These are phyloP conservation scores for Ustilago curta DNA, from an alignment of 1,284 basidiomycete genomes.

Conservation along the genomic window DNA sequence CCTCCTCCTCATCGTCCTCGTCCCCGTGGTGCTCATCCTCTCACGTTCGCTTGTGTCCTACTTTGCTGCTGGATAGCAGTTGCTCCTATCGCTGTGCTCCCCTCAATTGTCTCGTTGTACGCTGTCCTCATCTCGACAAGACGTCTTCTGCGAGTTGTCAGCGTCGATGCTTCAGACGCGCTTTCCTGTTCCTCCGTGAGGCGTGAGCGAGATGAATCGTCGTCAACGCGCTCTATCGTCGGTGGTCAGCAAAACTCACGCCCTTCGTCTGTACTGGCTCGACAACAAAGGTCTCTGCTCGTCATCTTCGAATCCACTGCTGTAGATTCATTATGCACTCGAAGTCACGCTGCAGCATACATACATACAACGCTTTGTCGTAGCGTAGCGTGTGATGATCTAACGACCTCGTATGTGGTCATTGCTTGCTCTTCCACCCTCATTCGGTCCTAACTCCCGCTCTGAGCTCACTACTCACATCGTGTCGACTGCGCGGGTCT, in stretches of 20 bases:
- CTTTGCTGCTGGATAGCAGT: background rate
- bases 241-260: background rate
- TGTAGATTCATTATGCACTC: background rate
- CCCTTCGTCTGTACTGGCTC: background rate
- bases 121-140: background rate
- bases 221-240: conserved; percentile 3
- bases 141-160: background rate
- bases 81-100: background rate
- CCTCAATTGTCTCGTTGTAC: background rate
- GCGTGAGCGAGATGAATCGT: background rate
- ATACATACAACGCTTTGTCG: too few relatives aligned
- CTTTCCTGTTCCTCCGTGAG: background rate
- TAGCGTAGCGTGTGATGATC: background rate
- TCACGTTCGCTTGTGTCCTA: background rate
- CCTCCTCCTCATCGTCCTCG: background rate
- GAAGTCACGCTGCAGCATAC: background rate
- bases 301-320: background rate
- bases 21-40: conserved; percentile 1
- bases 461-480: background rate
- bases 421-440: background rate
- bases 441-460: background rate
- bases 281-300: background rate
- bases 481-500: background rate
- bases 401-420: background rate
- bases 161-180: background rate